Conservation (phyloP, 345 rosid species). For the Corymbia maculata region DNA sequence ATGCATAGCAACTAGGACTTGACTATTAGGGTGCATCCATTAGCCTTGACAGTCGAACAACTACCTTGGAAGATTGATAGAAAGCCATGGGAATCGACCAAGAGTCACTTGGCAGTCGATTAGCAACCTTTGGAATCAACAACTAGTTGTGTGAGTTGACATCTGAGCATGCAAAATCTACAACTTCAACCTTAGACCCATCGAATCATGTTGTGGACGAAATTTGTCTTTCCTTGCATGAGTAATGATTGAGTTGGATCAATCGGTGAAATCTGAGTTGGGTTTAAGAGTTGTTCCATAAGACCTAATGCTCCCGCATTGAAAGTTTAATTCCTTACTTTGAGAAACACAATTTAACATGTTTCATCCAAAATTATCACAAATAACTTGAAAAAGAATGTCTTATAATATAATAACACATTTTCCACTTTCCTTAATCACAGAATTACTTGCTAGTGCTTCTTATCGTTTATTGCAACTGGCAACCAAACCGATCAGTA, state of each 20-base stretch:
- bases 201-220: not conserved
- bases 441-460: not conserved
- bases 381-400: not conserved
- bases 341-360: not conserved
- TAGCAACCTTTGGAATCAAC: not conserved
- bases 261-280: not conserved
- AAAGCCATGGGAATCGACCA: not conserved
- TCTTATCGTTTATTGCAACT: not conserved
- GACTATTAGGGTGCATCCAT: not conserved
- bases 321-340: not conserved
- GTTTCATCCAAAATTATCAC: not conserved
- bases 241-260: not conserved
- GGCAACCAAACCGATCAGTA: not conserved
- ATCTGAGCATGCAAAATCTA: not conserved
- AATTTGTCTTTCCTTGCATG: not conserved
- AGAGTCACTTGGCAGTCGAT: not conserved
- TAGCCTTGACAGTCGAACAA: not conserved
- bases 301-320: not conserved
- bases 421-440: not conserved
- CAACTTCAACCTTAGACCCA: not conserved
- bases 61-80: not conserved
- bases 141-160: not conserved
- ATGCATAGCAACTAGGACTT: not conserved
- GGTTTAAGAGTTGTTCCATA: not conserved
- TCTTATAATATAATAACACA: not conserved